Evolutionary conservation across 495 filamentous ascomycete genomes (phyloP).

Genomic region (Chaetomium tenue): DNA sequence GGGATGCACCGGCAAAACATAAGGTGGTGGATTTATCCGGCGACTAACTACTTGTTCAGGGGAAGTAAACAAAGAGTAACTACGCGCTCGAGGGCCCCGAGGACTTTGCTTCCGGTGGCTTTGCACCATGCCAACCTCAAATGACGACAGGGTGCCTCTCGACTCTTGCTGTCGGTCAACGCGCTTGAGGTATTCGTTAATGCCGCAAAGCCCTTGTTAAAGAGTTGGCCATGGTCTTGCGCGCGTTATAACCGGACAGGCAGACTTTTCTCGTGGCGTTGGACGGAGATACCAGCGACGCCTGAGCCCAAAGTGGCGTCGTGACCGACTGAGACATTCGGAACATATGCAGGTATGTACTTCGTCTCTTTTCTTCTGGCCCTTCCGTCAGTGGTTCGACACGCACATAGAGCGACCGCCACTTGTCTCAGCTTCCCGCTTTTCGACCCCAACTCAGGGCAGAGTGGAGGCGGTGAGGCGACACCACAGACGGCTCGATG

Average conservation of each 20-base stretch:
- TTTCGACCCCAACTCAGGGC: neutral
- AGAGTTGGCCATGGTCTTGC: neutral
- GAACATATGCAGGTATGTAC: neutral
- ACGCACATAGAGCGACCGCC: neutral
- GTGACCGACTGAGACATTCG: slow-evolving; percentile 9
- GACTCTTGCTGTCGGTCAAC: no score
- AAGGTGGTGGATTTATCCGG: no score
- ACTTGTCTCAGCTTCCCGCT: slow-evolving; percentile 4
- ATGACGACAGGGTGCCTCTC: no score
- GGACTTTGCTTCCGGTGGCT: no score
- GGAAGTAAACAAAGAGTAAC: no score
- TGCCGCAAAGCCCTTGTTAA: neutral
- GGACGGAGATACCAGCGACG: neutral
- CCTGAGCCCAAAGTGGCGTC: neutral
- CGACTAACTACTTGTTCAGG: no score
- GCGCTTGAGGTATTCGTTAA: neutral
- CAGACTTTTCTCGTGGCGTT: neutral
- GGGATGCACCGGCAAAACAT: no score
- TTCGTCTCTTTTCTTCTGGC: neutral
- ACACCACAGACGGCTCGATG: slow-evolving; percentile 8
- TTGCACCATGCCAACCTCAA: no score
- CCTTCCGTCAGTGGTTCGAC: neutral
- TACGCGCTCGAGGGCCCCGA: no score
- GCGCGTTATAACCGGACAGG: neutral
- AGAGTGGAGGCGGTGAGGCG: neutral